Percentiles rank a stretch among this genome's conserved stretches.
Conservation (phyloP, 495 filamentous ascomycete species). For the Aeminium ludgeri region DNA sequence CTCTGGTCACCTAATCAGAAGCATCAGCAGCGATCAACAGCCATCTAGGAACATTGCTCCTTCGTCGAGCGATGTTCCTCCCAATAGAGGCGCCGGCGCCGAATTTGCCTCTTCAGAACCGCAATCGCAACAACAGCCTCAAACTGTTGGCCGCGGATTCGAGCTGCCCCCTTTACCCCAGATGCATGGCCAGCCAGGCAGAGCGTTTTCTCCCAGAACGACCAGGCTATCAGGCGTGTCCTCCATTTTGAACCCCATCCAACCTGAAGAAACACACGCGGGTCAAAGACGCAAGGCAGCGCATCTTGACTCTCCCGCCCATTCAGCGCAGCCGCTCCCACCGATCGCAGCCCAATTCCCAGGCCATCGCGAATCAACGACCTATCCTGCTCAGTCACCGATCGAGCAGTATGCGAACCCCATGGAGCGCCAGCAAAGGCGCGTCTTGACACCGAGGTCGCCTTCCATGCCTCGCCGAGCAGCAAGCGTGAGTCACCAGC, state of each 20-base stretch:
- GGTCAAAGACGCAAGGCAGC: slow-evolving; percentile 13
- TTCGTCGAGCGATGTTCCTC: not conserved
- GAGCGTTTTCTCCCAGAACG: not conserved
- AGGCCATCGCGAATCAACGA: slow-evolving; percentile 1
- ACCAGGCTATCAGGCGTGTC: slow-evolving; percentile 13
- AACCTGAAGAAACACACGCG: slow-evolving; percentile 2
- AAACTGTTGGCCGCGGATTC: not conserved
- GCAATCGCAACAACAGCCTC: not conserved
- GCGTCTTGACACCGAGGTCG: slow-evolving; percentile 23
- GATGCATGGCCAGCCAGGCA: not conserved
- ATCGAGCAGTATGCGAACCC: not conserved
- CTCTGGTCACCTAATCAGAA: not conserved
- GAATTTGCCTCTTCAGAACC: not conserved
- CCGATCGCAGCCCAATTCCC: not conserved
- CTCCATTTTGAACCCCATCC: slow-evolving; percentile 16
- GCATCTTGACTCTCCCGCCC: slow-evolving; percentile 12
- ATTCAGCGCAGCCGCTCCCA: slow-evolving; percentile 1
- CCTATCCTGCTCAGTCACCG: not conserved
- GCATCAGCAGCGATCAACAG: too few species aligned
- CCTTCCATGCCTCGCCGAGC: slow-evolving; percentile 19
- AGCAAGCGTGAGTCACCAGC: slow-evolving; percentile 18
- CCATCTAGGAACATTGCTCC: too few species aligned
- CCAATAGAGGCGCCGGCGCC: not conserved
- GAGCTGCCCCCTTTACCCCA: slow-evolving; percentile 13
- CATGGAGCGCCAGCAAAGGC: slow-evolving; percentile 6